Percentiles rank a stretch among this genome's conserved stretches.
Conservation (phyloP, 148 eudicot genomes). For the Fagopyrum tataricum region DNA sequence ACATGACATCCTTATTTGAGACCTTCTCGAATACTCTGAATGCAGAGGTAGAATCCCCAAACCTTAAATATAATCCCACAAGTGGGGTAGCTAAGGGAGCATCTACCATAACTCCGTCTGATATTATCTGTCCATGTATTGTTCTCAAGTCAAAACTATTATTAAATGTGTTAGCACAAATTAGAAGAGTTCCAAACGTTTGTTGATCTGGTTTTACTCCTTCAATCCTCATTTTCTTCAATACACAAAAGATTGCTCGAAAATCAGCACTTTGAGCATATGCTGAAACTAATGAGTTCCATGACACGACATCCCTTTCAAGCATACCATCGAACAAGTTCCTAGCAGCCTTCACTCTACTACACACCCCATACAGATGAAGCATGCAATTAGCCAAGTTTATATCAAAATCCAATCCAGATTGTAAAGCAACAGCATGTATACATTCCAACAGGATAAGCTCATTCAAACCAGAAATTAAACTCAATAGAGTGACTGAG, state of each 20-base stretch:
- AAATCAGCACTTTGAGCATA: slow-evolving; percentile 53
- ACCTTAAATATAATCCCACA: slow-evolving; percentile 45
- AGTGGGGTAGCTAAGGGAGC: slow-evolving; percentile 59
- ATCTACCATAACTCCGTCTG: slow-evolving; percentile 41
- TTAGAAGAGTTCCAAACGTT: slow-evolving; percentile 55
- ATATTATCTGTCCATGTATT: slow-evolving; percentile 56
- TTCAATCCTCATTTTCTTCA: slow-evolving; percentile 28
- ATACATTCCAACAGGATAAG: slow-evolving; percentile 33
- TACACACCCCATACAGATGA: slow-evolving; percentile 59
- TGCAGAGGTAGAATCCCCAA: slow-evolving; percentile 38
- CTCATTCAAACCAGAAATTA: slow-evolving; percentile 52
- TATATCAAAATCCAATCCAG: slow-evolving; percentile 40
- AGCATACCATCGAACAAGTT: slow-evolving; percentile 53
- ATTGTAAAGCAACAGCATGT: slow-evolving; percentile 39
- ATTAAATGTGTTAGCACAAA: slow-evolving; percentile 10
- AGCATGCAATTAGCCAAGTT: slow-evolving; percentile 54
- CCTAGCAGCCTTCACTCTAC: slow-evolving; percentile 47
- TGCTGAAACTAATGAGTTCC: slow-evolving; percentile 75
- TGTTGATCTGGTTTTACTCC: slow-evolving; percentile 56
- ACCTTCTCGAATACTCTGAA: slow-evolving; percentile 42
- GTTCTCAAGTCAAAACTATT: slow-evolving; percentile 24
- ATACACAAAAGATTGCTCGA: slow-evolving; percentile 50
- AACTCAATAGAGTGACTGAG: slow-evolving; percentile 48
- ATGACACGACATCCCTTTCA: slow-evolving; percentile 60
- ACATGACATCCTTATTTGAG: slow-evolving; percentile 51